Percentiles rank a stretch among this genome's conserved stretches.
phyloP scores from a whole-genome alignment of 805 yeast genomes.

The Lachancea cidri region DNA sequence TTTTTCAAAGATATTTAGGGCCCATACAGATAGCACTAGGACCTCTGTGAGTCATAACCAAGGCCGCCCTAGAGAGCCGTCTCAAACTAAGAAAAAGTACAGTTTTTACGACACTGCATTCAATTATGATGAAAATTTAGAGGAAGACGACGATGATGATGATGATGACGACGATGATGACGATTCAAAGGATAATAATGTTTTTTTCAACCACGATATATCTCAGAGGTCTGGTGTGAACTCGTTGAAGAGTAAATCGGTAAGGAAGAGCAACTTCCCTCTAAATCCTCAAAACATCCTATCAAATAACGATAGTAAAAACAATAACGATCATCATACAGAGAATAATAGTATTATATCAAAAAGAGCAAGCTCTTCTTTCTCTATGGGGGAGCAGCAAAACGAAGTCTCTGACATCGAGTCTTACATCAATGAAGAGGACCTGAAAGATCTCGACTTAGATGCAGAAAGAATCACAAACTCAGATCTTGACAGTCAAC shows the following conservation, averaged over 20 bases:
- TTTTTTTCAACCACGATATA: slow-evolving; percentile 3
- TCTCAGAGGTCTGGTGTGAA: slow-evolving; percentile 1
- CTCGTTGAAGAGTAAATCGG: not conserved
- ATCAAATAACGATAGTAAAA: slow-evolving; percentile 2
- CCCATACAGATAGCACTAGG: not conserved
- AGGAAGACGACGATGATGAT: slow-evolving; percentile 29
- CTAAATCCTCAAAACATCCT: slow-evolving; percentile 12
- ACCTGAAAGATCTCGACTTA: slow-evolving; percentile 13
- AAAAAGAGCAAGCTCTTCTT: not conserved
- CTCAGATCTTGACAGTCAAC: slow-evolving; percentile 1
- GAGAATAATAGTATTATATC: not conserved
- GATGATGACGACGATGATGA: slow-evolving; percentile 33
- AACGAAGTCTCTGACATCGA: slow-evolving; percentile 28
- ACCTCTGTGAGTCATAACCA: not conserved
- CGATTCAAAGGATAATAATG: slow-evolving; percentile 25
- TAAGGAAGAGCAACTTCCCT: slow-evolving; percentile 8
- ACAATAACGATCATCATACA: not conserved
- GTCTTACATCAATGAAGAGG: slow-evolving; percentile 31
- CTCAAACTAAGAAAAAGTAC: not conserved
- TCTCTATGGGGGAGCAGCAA: not conserved
- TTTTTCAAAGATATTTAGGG: slow-evolving; percentile 19
- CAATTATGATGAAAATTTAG: slow-evolving; percentile 27
- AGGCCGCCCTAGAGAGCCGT: slow-evolving; percentile 1
- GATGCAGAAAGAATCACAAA: slow-evolving; percentile 1
- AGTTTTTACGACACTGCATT: slow-evolving; percentile 10